Percentiles rank a stretch among this genome's conserved stretches.
Evolutionary conservation across 2,329 filamentous ascomycete species (phyloP).

Genomic region (Aspergillus sp.): DNA sequence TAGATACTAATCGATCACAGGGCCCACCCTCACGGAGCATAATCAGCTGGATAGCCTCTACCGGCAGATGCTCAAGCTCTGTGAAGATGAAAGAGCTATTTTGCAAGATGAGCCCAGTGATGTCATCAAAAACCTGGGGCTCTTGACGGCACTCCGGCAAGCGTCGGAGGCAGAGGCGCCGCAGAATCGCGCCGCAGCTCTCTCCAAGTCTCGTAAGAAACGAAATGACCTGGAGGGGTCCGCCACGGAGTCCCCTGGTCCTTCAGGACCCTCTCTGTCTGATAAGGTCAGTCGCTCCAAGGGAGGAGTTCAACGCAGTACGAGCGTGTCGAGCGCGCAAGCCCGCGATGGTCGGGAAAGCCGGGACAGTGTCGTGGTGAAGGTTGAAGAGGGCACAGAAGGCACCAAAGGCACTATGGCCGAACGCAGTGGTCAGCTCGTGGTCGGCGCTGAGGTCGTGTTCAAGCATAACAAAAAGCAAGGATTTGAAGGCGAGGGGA

Average conservation of each 20-base stretch:
- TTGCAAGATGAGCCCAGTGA: slow-evolving; percentile 49
- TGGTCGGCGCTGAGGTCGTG: slow-evolving; percentile 49
- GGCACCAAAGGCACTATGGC: slow-evolving; percentile 43
- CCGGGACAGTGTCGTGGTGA: slow-evolving; percentile 36
- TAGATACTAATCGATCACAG: slow-evolving; percentile 22
- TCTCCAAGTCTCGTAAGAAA: slow-evolving; percentile 47
- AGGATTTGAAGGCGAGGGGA: slow-evolving; percentile 55
- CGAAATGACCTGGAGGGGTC: slow-evolving; percentile 44
- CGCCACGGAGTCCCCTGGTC: slow-evolving; percentile 44
- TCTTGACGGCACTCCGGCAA: slow-evolving; percentile 48
- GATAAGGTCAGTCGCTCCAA: slow-evolving; percentile 47
- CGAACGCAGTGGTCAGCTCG: slow-evolving; percentile 43
- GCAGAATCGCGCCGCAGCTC: slow-evolving; percentile 33
- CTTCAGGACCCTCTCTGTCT: slow-evolving; percentile 35
- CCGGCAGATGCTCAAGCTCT: slow-evolving; percentile 45
- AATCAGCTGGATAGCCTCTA: slow-evolving; percentile 46
- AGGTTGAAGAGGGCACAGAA: slow-evolving; percentile 43
- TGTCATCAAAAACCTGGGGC: slow-evolving; percentile 49
- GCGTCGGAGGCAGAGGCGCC: slow-evolving; percentile 46
- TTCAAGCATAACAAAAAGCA: slow-evolving; percentile 52
- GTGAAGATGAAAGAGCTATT: slow-evolving; percentile 49
- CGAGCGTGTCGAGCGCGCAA: slow-evolving; percentile 42
- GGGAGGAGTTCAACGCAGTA: slow-evolving; percentile 36
- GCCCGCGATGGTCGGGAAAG: slow-evolving; percentile 35
- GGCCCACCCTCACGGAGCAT: slow-evolving; percentile 38